Base-by-base conservation (phyloP, 2,329 filamentous ascomycete species). In the Colletotrichum australisinense region DNA sequence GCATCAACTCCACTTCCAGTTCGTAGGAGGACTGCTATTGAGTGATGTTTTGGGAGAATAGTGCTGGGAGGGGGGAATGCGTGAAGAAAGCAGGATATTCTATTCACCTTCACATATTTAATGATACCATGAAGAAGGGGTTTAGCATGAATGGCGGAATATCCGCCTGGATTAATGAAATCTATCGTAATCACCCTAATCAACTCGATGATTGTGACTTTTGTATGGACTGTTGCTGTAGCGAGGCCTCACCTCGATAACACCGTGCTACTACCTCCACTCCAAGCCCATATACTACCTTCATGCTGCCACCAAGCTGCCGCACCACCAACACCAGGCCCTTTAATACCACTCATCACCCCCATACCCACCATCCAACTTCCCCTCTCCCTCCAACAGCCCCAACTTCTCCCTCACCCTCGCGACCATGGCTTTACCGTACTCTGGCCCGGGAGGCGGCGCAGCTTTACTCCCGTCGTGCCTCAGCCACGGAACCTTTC, bases 1-100 rank as follows among this genome's bases (percentile, higher is more conserved):
- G 86, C 77, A 82, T 90, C 74, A 84, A 88, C 76, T 76, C 77
- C 53, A 58, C 69, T 19, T 64, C 12, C 38, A 60, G 56, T 38
- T 32, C 19, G n/a, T 69, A 70, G 46, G 42, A 49, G 42, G 19
- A 11, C 28, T n/a, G 30, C 11, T 5, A 3, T 26, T 46, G n/a
- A 46, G 14, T 16, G n/a, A 26, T 57, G n/a, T 30, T n/a, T 8
- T 49, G 63, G 30, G 22, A 19, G 8, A 19, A 11, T 14, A 55
- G 6, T 14, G 2, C 30, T 49, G 42, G 19, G n/a, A 22, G 12
- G 49, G 14, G 16, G n/a, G 19, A 9, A 53, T 42, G 24, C 30
- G 24, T 12, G 22, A 30, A 30, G n/a, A 35, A 32, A 32, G 42
- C 42, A 49, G 16, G 19, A 32, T 12, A 9, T 63, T 30, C 32